Evolutionary conservation across 495 filamentous ascomycete species (phyloP).

Genomic region (Talaromyces ruber): DNA sequence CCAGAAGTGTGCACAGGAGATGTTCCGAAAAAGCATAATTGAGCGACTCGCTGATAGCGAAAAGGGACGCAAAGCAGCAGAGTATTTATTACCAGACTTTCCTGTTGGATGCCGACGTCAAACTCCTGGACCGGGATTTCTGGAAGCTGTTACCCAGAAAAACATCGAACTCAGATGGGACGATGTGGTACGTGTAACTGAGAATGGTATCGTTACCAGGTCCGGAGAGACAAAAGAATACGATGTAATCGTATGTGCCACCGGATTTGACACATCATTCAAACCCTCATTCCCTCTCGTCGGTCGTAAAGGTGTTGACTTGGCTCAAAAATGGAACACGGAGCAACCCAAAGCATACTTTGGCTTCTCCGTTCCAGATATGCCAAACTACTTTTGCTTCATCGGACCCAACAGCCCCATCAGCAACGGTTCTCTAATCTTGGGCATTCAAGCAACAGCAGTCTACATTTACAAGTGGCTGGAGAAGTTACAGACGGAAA

Average conservation of each 20-base stretch:
- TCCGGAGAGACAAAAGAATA: conserved; percentile 34
- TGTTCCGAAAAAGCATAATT: too few species aligned
- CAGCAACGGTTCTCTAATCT: conserved; percentile 19
- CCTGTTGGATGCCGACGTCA: neutral
- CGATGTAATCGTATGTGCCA: conserved; percentile 43
- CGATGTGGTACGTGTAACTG: conserved; percentile 34
- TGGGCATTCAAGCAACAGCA: conserved; percentile 26
- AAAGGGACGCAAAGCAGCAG: too few species aligned
- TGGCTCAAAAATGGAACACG: conserved; percentile 43
- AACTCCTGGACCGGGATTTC: too few species aligned
- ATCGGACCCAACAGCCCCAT: conserved; percentile 38
- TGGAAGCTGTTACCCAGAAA: conserved; percentile 15
- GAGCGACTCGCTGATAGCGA: too few species aligned
- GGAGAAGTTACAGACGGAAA: conserved; percentile 18
- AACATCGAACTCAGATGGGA: conserved; percentile 36
- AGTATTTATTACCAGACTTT: too few species aligned
- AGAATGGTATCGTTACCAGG: conserved; percentile 35
- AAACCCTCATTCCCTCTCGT: conserved; percentile 39
- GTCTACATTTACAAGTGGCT: conserved; percentile 32
- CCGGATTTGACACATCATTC: conserved; percentile 45
- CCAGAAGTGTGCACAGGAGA: too few species aligned
- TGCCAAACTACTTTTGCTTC: conserved; percentile 58
- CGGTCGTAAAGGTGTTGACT: conserved; percentile 38
- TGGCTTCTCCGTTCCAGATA: conserved; percentile 48
- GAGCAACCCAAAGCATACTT: conserved; percentile 46